Percentiles rank a stretch among this genome's conserved stretches.
Evolutionary conservation across 2,329 filamentous ascomycete species (phyloP).

Genomic region (Aureobasidium leucospermi): DNA sequence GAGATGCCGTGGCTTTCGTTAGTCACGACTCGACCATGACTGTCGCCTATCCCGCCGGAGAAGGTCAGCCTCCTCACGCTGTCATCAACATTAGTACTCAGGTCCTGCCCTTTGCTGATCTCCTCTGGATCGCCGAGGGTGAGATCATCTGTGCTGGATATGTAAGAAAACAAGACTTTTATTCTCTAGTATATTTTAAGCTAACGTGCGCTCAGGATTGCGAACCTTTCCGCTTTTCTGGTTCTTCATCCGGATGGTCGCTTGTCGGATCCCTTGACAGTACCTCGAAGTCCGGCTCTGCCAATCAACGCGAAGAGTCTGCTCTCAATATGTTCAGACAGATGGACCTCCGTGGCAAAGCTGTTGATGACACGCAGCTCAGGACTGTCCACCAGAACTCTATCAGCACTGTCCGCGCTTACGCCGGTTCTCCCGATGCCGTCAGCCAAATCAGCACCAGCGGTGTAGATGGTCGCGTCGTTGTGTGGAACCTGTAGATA

Average conservation of each 20-base stretch:
- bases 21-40: constrained; percentile 96
- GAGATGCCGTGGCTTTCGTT: constrained; percentile 86
- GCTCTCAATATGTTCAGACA: constrained; percentile 97
- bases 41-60: constrained; percentile 85
- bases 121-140: constrained; percentile 85
- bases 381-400: constrained; percentile 97
- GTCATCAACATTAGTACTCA: constrained; percentile 85
- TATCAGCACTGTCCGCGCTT: constrained; percentile 75
- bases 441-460: constrained; percentile 73
- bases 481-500: constrained; percentile 39
- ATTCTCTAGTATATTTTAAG: neutral
- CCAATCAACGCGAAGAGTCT: constrained; percentile 71
- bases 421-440: constrained; percentile 47
- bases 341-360: constrained; percentile 96
- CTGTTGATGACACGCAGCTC: constrained; percentile 84
- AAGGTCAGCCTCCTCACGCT: constrained; percentile 84
- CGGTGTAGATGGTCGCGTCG: constrained; percentile 42
- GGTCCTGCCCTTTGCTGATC: constrained; percentile 81
- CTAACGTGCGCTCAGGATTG: constrained; percentile 44
- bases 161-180: constrained; percentile 35
- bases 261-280: constrained; percentile 70
- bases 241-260: constrained; percentile 73
- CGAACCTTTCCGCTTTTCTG: constrained; percentile 84
- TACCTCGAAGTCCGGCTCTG: constrained; percentile 18
- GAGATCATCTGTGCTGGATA: constrained; percentile 96